Evolutionary conservation across 2,329 filamentous ascomycete genomes (phyloP), one percentile per base, ranked within the genome.

Genomic region (Simplicillium sp.): DNA sequence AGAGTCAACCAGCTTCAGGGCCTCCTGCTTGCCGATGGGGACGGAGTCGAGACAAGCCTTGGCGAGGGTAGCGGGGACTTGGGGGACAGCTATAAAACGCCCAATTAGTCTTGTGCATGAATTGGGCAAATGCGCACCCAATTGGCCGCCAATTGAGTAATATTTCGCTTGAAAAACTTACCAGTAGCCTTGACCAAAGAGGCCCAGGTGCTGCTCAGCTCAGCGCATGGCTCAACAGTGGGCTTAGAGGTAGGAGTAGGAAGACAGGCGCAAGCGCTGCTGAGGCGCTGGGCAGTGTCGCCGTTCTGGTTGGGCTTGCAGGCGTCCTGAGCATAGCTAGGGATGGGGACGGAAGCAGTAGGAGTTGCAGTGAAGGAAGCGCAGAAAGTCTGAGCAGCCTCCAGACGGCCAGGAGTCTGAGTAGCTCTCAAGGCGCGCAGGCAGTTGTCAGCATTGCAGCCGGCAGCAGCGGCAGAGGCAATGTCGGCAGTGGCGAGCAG

Each of bases 41-140:
- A 67, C 60, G 1, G 64, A 64, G 38, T 60, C 59, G 36, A 68
- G 54, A 44, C 65, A 68, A 15, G 59, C 59, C 36, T 64, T 52
- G 0, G 65, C 65, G 7, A 66, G 42, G 16, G 45, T 48, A 3
- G 65, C 64, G 33, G 60, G 55, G 13, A 68, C 52, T 5, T 13
- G 12, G 15, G 31, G 31, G 31, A 13, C 15, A 33, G 31, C 31
- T 33, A 15, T 33, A 33, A 15, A 25, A 5, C 20, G 9, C 9
- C 5, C 31, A 15, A 11, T 33, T 33, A 33, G 31, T 33, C 20
- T 6, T 6, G 5, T 13, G 31, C 31, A n/a, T 13, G 12, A 33
- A 15, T 33, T 6, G 7, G 31, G 12, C 31, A 33, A n/a, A 13
- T 33, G 31, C 15, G 15, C 13, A 13, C 13, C 13, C 15, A 15